Evolutionary conservation across 2,329 filamentous ascomycete species (phyloP), one percentile per base, ranked within the genome.

Genomic region (Arthrobotrys conoides): DNA sequence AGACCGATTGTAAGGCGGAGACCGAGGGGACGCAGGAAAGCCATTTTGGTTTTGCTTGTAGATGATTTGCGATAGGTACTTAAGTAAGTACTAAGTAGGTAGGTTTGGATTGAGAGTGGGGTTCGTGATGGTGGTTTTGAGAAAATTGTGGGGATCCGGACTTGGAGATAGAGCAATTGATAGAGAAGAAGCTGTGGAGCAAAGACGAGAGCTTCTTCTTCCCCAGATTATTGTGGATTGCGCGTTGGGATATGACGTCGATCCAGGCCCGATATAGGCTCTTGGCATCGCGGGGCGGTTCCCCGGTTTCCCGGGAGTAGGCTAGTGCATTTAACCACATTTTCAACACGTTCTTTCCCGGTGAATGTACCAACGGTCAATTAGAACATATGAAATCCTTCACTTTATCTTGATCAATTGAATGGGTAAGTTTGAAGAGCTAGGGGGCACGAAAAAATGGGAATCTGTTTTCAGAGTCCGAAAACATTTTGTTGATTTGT

Each of bases 1-100:
- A 77, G n/a, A 36, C 59, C 67, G 30, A 77, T 71, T 61, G 73
- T 67, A 33, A 77, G 49, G 57, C 73, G 73, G 49, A 66, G 67
- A 24, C 71, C 65, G 36, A 69, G n/a, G 63, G 71, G 67, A 20
- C 66, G 67, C 38, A 77, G 61, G 66, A 71, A 67, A 33, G 36
- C n/a, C 73, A 77, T 77, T 12, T 30, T 30, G 3, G 27, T 3
- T 30, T 3, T 30, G 27, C 6, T 3, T 30, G 6, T 30, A 30
- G 27, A 30, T 30, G 27, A 30, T 30, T 12, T n/a, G 14, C 9
- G 38, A 16, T n/a, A 41, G 12, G 14, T 41, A 16, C 18, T 20
- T 46, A 20, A 2, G 41, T n/a, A 46, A 8, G 27, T 30, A n/a
- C n/a, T n/a, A n/a, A n/a, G n/a, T n/a, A 20, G 6, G 41, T n/a